A percentile compares a stretch with the other conserved stretches of the same genome.
phyloP scores from a whole-genome alignment of 2,329 filamentous ascomycete species.

The Huntiella bhutanensis region DNA sequence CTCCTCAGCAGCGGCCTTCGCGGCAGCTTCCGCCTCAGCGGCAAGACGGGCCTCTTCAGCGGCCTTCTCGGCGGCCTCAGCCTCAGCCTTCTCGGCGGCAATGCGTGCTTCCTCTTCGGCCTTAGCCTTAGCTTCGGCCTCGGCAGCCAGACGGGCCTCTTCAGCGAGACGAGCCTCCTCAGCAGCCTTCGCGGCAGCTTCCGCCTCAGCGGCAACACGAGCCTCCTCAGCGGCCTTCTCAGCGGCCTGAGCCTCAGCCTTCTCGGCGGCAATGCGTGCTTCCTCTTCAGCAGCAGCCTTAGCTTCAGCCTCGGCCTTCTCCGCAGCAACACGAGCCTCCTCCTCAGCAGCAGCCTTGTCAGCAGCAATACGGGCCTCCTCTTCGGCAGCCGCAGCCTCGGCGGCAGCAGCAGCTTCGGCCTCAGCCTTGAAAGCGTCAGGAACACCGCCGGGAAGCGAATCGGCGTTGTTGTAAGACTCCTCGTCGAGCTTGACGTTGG shows the following conservation, averaged over 20 bases:
- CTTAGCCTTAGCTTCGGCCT: conserved; percentile 17
- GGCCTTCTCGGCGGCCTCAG: conserved; percentile 20
- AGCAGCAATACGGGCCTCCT: conserved; percentile 12
- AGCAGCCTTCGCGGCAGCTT: too few species aligned
- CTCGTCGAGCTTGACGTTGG: conserved; percentile 59
- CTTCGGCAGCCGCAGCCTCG: conserved; percentile 12
- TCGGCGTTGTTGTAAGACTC: conserved; percentile 74
- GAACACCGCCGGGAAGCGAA: conserved; percentile 35
- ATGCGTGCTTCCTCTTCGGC: conserved; percentile 36
- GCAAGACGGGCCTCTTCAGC: conserved; percentile 1
- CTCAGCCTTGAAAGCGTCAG: conserved; percentile 59
- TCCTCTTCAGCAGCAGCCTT: conserved; percentile 12
- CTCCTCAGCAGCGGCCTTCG: conserved; percentile 31
- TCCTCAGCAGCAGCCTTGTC: conserved; percentile 4
- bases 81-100: conserved; percentile 25
- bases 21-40: too few species aligned
- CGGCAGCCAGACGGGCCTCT: too few species aligned
- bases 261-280: background rate
- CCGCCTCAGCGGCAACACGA: too few species aligned
- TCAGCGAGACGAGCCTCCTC: too few species aligned
- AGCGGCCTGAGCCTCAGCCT: background rate
- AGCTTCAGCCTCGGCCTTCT: conserved; percentile 10
- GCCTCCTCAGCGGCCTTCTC: background rate
- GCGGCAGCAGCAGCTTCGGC: conserved; percentile 32
- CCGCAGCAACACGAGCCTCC: conserved; percentile 10